Percentiles rank a stretch among this genome's conserved stretches.
These are phyloP conservation scores for Platanthera guangdongensis DNA, from an alignment of 106 monocot species.

Conservation along the genomic window DNA sequence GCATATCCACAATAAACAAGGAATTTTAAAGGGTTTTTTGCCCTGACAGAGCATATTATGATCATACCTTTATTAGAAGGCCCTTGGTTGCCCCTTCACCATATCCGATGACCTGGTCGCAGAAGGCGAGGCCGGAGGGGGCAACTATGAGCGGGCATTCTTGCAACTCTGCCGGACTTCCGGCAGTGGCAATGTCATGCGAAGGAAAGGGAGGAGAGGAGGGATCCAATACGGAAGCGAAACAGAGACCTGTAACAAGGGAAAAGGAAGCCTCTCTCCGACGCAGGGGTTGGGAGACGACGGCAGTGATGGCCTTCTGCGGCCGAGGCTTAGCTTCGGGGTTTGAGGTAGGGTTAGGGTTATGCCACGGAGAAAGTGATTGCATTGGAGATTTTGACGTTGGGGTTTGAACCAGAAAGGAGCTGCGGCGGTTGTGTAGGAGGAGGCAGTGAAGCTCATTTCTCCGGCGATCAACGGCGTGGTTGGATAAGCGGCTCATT, in stretches of 20 bases:
- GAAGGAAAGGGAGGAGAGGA: constrained; percentile 9
- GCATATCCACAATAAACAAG: background rate
- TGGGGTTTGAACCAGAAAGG: background rate
- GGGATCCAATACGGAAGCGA: constrained; percentile 2
- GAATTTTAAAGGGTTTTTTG: background rate
- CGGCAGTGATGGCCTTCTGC: background rate
- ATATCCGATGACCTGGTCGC: constrained; percentile 60
- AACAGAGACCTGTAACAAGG: constrained; percentile 19
- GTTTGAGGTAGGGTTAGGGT: background rate
- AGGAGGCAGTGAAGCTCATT: background rate
- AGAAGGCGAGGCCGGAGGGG: constrained; percentile 77
- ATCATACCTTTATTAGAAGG: constrained; percentile 77
- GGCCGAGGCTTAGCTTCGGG: constrained; percentile 6
- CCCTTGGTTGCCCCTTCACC: constrained; percentile 60
- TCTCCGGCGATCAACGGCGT: background rate
- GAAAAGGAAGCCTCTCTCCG: constrained; percentile 37
- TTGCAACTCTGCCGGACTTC: background rate
- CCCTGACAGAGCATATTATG: background rate
- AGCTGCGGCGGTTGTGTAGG: background rate
- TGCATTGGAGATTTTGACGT: background rate
- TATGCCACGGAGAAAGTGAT: background rate
- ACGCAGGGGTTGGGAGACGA: constrained; percentile 1
- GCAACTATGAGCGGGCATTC: constrained; percentile 45
- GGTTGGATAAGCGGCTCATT: background rate
- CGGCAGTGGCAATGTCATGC: constrained; percentile 5